Base-by-base conservation (phyloP, 306 rosid genomes). In the Ammopiptanthus mongolicus region DNA sequence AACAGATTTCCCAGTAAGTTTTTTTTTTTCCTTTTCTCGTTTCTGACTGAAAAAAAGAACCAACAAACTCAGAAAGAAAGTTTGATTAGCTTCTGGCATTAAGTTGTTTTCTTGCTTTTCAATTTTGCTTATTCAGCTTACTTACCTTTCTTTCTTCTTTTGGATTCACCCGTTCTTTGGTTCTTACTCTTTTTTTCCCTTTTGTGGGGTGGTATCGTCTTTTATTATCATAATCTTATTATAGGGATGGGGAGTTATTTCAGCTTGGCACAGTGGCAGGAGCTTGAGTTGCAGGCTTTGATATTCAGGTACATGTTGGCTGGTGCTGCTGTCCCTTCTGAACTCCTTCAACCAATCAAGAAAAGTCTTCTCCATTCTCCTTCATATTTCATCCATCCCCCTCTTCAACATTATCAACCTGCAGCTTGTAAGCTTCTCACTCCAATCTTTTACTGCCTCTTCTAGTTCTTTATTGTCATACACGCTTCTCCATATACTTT, bases 261-360 rank as follows among this genome's bases (percentile, higher is more conserved):
- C 86, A 96, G 92, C 78, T 51, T 88, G 78, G 85, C 88, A 21
- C 99, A 96, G 85, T 88, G 92, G 98, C 97, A 96, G 62, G 99
- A 96, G 34, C 99, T 96, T 44, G 98, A 96, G 87, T 84, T 96
- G 71, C 99, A 96, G 83, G 94, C 97, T 44, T 75, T 89, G 86
- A 96, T 92, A 73, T 92, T 86, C 82, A 85, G 96, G 73, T 90
- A 92, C 84, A 90, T 96, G 90, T 28, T 88, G 55, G 98, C 93
- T 9, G 97, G 99, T 58, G 87, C 92, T 64, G 83, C 96, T 78
- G 97, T 96, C 60, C 99, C 99, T 22, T 59, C 86, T 39, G 98
- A 96, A 33, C 98, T 96, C 8, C 99, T 96, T 64, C 96, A 85
- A 36, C 92, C 90, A 37, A 96, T 96, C 70, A 89, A 81, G 92